Evolutionary conservation across 371 early-diverging fungal species (phyloP).

Genomic region (Apophysomyces elegans): DNA sequence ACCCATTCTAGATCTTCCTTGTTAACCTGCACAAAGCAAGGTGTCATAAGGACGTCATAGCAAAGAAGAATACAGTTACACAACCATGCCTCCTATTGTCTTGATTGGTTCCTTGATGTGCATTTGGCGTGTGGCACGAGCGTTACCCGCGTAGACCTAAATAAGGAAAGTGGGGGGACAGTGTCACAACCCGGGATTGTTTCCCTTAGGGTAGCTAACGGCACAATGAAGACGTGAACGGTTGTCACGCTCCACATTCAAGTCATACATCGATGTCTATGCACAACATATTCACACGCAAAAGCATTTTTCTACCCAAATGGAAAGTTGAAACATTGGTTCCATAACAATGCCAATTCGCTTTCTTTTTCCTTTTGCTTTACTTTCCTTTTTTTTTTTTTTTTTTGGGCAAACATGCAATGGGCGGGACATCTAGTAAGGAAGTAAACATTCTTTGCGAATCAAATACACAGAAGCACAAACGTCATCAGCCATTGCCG

Average conservation of each 20-base stretch:
- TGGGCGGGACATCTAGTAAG: no score
- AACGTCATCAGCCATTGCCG: no score
- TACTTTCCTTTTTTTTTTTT: background rate
- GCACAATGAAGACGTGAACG: background rate
- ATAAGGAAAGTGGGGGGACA: background rate
- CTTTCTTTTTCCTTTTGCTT: background rate
- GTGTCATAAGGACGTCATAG: background rate
- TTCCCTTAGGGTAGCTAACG: background rate
- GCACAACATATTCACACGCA: no score
- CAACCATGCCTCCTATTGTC: background rate
- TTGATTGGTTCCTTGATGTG: background rate
- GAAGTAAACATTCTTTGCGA: background rate
- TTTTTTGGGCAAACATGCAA: background rate
- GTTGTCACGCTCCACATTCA: background rate
- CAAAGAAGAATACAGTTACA: background rate
- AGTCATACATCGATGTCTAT: no score
- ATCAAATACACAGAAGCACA: no score
- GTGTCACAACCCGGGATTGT: constrained; percentile 7
- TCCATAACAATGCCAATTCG: background rate
- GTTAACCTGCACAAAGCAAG: background rate
- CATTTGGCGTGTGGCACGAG: constrained; percentile 1
- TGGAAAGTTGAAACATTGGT: no score
- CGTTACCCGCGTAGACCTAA: background rate
- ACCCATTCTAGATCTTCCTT: constrained; percentile 7
- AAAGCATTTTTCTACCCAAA: no score